phyloP scores from a whole-genome alignment of 139 green algal genomes.

The Deuterostichococcus epilithicus region DNA sequence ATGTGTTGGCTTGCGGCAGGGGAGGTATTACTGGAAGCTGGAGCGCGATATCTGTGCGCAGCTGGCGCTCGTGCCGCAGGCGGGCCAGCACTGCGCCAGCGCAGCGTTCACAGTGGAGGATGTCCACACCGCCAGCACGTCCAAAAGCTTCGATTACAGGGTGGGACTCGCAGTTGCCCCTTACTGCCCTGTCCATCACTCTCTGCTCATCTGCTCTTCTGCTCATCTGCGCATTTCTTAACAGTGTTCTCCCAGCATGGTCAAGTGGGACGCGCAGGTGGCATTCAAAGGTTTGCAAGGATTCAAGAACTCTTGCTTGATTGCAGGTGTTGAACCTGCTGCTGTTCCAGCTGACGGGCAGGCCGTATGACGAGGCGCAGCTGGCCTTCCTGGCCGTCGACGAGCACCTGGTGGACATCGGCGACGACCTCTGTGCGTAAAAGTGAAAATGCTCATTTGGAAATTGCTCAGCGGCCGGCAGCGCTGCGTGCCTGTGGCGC shows the following conservation, averaged over 20 bases:
- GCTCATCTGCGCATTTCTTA: not conserved
- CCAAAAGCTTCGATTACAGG: constrained; percentile 82
- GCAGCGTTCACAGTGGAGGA: constrained; percentile 35
- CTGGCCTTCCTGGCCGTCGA: constrained; percentile 64
- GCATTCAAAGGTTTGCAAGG: too few relatives aligned
- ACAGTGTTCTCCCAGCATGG: too few relatives aligned
- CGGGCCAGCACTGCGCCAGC: not conserved
- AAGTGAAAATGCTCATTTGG: constrained; percentile 22
- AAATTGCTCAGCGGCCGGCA: not conserved
- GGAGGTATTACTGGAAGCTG: constrained; percentile 57
- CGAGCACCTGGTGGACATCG: constrained; percentile 78
- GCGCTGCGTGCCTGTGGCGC: too few relatives aligned
- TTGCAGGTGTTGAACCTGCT: constrained; percentile 24
- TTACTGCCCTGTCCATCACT: not conserved
- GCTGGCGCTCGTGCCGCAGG: not conserved
- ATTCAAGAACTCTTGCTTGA: too few relatives aligned
- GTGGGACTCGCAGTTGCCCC: constrained; percentile 14
- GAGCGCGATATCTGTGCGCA: constrained; percentile 49
- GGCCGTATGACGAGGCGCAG: constrained; percentile 37
- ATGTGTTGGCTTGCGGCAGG: constrained; percentile 25
- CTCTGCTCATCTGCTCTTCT: not conserved
- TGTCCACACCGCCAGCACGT: constrained; percentile 41
- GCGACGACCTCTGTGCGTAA: constrained; percentile 74
- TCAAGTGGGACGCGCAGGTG: too few relatives aligned
- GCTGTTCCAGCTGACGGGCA: constrained; percentile 30